These are phyloP conservation scores for Anthracocystis walkeri DNA, from an alignment of 1,284 basidiomycete genomes.

Conservation along the genomic window DNA sequence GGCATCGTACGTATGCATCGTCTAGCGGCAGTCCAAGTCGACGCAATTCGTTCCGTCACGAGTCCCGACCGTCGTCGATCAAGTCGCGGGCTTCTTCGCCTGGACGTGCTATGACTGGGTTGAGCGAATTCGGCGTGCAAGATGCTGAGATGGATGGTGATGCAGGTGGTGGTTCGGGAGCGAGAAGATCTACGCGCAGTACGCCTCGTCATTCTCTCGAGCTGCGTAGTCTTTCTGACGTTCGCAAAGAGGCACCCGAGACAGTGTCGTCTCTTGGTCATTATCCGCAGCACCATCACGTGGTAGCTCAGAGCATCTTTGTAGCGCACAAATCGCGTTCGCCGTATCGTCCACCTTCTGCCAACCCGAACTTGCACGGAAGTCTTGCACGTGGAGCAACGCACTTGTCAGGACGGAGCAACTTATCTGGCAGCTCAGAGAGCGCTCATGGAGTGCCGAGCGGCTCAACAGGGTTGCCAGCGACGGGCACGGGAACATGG, in stretches of 20 bases:
- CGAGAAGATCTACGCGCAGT: conserved; percentile 29
- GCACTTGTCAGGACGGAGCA: background rate
- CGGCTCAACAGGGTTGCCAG: conserved; percentile 22
- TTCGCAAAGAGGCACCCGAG: conserved; percentile 17
- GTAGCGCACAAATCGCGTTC: conserved; percentile 61
- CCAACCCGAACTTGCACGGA: conserved; percentile 54
- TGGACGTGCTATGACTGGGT: conserved; percentile 24
- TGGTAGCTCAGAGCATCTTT: conserved; percentile 53
- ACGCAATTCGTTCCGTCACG: conserved; percentile 34
- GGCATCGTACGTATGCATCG: conserved; percentile 52
- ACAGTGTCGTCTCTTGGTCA: conserved; percentile 1
- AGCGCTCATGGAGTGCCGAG: background rate
- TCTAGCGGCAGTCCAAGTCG: conserved; percentile 49
- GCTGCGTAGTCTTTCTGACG: conserved; percentile 21
- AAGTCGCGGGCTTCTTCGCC: conserved; percentile 47
- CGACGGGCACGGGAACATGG: conserved; percentile 55
- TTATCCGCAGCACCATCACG: conserved; percentile 20
- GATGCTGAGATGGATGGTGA: conserved; percentile 22
- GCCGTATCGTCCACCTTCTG: conserved; percentile 63
- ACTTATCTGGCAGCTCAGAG: background rate
- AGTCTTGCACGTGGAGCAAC: conserved; percentile 23
- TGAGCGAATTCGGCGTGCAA: conserved; percentile 25
- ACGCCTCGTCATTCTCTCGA: conserved; percentile 49
- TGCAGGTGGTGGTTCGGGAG: conserved; percentile 6
- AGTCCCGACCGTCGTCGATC: conserved; percentile 47